These are phyloP conservation scores for Heliamphora pulchella DNA, from an alignment of 179 eudicot species.

Conservation along the genomic window DNA sequence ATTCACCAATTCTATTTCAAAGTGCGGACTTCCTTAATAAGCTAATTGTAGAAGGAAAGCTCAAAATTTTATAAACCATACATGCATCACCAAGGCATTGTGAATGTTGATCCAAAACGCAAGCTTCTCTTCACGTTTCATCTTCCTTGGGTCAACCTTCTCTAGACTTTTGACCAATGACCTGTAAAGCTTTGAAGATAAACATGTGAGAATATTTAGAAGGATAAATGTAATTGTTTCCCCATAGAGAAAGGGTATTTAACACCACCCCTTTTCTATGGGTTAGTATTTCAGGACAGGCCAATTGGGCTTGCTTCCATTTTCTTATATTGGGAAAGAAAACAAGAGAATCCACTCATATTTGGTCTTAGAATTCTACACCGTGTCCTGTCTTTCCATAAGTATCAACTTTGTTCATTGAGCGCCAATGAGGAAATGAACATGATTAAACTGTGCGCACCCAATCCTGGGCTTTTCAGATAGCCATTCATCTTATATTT, in stretches of 20 bases:
- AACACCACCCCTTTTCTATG: neutral
- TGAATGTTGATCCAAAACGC: slow-evolving; percentile 54
- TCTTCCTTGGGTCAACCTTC: slow-evolving; percentile 39
- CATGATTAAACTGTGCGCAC: neutral
- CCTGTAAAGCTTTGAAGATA: slow-evolving; percentile 26
- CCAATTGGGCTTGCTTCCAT: neutral
- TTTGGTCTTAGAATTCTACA: neutral
- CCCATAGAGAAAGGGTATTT: neutral
- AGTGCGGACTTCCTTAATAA: neutral
- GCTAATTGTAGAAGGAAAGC: slow-evolving; percentile 3
- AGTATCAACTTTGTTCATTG: neutral
- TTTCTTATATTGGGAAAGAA: neutral
- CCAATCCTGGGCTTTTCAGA: neutral
- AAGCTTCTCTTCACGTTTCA: slow-evolving; percentile 55
- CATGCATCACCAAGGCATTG: slow-evolving; percentile 58
- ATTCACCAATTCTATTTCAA: slow-evolving; percentile 4
- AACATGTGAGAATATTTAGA: slow-evolving; percentile 13
- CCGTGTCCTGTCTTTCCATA: neutral
- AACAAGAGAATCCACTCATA: neutral
- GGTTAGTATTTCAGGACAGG: neutral
- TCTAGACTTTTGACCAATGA: slow-evolving; percentile 44
- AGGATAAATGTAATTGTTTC: neutral
- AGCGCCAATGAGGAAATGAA: neutral
- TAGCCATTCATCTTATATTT: neutral
- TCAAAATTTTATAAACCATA: slow-evolving; percentile 21